Evolutionary conservation across 1,284 basidiomycete genomes (phyloP), one percentile per base, ranked within the genome.

Genomic region (Ceratobasidium sp.): DNA sequence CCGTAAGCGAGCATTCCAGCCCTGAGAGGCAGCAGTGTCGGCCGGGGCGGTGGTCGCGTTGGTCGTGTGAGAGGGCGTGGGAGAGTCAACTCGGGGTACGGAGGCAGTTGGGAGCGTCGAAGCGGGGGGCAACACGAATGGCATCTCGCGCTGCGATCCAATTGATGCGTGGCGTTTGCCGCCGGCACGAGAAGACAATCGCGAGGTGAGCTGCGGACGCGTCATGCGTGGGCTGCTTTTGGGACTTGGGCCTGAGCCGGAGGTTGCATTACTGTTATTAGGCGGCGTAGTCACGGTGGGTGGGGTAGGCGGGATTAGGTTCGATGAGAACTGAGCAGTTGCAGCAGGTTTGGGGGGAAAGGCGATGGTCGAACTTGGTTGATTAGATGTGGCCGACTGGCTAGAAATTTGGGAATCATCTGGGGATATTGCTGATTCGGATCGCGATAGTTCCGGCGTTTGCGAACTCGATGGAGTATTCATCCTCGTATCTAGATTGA

Each of bases 111-210:
- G 5, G 66, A 46, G 20, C 40, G 61, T 23, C 4, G 61, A 20
- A 20, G 5, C 49, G 20, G 49, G 13, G 49, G 61, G 39, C 18
- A 44, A 12, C 15, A 44, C 39, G 20, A 75, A 75, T 20, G 72
- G 72, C 42, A 75, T 18, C 49, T 75, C 72, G 58, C 72, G 58
- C 60, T 60, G 33, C 1, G 72, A 75, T 5, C 72, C 72, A 18
- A 75, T 75, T 13, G 60, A 64, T n/a, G 72, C 72, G 44, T 75
- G 72, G 40, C 72, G 72, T 46, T 75, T 75, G 26, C 72, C 72
- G 23, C 72, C 72, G 20, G 55, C 28, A 18, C 72, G 72, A 12
- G 72, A 75, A 20, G 72, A 75, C 4, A 75, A 3, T 51, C 72
- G 72, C 20, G 73, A 64, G n/a, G 61, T 76, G 49, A 76, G 73